These are phyloP conservation scores for Panaeolus cyanescens DNA, from an alignment of 768 basidiomycete species.

Conservation along the genomic window DNA sequence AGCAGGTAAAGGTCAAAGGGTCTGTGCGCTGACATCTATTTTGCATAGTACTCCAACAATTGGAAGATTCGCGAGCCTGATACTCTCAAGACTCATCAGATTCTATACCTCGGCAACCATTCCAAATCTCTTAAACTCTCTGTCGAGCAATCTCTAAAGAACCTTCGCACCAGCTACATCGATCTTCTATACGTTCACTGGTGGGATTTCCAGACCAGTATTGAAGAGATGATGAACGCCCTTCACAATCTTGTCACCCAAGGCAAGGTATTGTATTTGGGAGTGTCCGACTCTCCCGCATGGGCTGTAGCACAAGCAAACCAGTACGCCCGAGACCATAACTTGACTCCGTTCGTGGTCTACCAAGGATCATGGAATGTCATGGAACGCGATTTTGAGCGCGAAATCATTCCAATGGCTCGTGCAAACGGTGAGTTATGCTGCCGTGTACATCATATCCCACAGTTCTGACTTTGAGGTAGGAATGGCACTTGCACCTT, in stretches of 20 bases:
- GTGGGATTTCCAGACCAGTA: slow-evolving; percentile 53
- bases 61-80: background rate
- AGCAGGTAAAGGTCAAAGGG: background rate
- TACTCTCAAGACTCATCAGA: background rate
- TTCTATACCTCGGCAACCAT: slow-evolving; percentile 24
- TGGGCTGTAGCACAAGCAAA: slow-evolving; percentile 50
- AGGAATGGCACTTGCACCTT: slow-evolving; percentile 38
- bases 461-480: slow-evolving; percentile 4
- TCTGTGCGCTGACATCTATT: background rate
- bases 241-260: slow-evolving; percentile 50
- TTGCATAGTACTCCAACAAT: background rate
- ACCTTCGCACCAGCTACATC: slow-evolving; percentile 45
- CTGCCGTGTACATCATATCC: too few relatives aligned
- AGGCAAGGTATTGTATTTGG: slow-evolving; percentile 57
- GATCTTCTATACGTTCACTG: slow-evolving; percentile 48
- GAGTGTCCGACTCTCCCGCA: slow-evolving; percentile 42
- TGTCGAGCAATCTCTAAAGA: slow-evolving; percentile 43
- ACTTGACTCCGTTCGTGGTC: slow-evolving; percentile 48
- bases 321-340: slow-evolving; percentile 50
- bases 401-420: slow-evolving; percentile 51
- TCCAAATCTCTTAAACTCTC: slow-evolving; percentile 42
- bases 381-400: slow-evolving; percentile 46
- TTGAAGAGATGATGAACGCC: slow-evolving; percentile 58
- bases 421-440: slow-evolving; percentile 36
- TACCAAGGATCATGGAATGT: slow-evolving; percentile 51